Conservation (phyloP, 805 yeast species). For the Saturnispora quitensis region DNA sequence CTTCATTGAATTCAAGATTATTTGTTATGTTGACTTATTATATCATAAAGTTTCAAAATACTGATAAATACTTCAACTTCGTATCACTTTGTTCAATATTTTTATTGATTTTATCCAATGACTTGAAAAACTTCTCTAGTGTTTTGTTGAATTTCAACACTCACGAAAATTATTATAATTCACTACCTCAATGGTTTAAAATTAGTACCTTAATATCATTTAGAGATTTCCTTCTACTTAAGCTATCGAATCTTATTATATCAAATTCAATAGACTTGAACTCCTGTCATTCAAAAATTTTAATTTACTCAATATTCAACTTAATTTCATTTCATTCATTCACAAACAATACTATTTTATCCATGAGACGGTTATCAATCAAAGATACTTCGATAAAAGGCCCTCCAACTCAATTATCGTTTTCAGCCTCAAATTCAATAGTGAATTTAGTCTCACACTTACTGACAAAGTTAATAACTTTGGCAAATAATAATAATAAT, state of each 20-base stretch:
- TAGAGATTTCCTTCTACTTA: constrained; percentile 54
- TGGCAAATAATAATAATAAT: constrained; percentile 34
- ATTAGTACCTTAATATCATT: constrained; percentile 34
- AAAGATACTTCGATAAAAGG: constrained; percentile 7
- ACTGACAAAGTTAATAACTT: constrained; percentile 29
- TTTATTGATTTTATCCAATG: constrained; percentile 38
- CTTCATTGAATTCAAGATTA: constrained; percentile 41
- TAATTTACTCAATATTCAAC: constrained; percentile 55
- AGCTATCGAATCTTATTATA: constrained; percentile 36
- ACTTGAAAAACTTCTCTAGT: constrained; percentile 26
- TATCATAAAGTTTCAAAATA: constrained; percentile 39
- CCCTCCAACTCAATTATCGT: constrained; percentile 35
- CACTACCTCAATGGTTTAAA: constrained; percentile 46
- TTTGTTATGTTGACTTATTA: constrained; percentile 48
- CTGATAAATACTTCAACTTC: constrained; percentile 31
- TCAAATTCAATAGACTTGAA: constrained; percentile 28
- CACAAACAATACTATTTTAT: constrained; percentile 10
- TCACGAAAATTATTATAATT: constrained; percentile 31
- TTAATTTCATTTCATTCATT: constrained; percentile 34
- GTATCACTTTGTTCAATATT: constrained; percentile 45
- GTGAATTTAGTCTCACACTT: constrained; percentile 35
- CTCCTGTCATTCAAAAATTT: constrained; percentile 34
- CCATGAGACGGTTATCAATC: constrained; percentile 14
- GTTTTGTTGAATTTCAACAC: constrained; percentile 33
- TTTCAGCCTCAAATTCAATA: constrained; percentile 39